Conservation (phyloP, 108 stramenopile species). For the Cyclotella baltica region DNA sequence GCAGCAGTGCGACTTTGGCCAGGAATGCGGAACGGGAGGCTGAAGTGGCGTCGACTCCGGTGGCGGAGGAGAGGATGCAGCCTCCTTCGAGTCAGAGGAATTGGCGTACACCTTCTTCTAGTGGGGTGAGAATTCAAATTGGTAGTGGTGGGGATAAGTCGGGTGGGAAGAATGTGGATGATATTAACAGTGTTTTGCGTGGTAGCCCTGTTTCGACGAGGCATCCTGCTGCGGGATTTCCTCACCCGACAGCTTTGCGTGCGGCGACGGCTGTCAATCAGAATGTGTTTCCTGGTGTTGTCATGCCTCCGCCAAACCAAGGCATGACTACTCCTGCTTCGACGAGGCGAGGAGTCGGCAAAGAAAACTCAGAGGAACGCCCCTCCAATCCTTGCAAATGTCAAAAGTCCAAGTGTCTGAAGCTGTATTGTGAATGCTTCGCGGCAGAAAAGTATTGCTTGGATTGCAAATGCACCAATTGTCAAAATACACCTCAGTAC, state of each 20-base stretch:
- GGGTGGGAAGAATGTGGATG: slow-evolving; percentile 29
- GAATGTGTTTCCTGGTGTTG: background rate
- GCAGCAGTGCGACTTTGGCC: slow-evolving; percentile 7
- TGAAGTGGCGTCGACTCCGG: background rate
- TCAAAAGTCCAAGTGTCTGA: slow-evolving; percentile 95
- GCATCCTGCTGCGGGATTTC: slow-evolving; percentile 2
- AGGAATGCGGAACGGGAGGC: slow-evolving; percentile 10
- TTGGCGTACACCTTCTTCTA: slow-evolving; percentile 29
- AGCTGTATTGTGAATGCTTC: slow-evolving; percentile 96
- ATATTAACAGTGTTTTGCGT: slow-evolving; percentile 48
- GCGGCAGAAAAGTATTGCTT: slow-evolving; percentile 83
- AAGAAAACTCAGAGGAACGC: slow-evolving; percentile 25
- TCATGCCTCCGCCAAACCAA: background rate
- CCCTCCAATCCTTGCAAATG: slow-evolving; percentile 73
- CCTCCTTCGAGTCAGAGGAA: background rate
- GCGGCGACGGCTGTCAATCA: background rate
- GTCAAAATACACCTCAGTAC: slow-evolving; percentile 76
- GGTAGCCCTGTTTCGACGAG: slow-evolving; percentile 46
- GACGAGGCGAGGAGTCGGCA: slow-evolving; percentile 29
- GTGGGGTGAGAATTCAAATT: slow-evolving; percentile 35
- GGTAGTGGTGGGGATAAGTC: slow-evolving; percentile 24
- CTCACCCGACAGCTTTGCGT: slow-evolving; percentile 16
- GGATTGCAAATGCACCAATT: slow-evolving; percentile 94
- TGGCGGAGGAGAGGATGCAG: background rate
- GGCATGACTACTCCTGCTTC: slow-evolving; percentile 22